phyloP scores from a whole-genome alignment of 352 stramenopile genomes.

The Globisporangium sylvaticum region DNA sequence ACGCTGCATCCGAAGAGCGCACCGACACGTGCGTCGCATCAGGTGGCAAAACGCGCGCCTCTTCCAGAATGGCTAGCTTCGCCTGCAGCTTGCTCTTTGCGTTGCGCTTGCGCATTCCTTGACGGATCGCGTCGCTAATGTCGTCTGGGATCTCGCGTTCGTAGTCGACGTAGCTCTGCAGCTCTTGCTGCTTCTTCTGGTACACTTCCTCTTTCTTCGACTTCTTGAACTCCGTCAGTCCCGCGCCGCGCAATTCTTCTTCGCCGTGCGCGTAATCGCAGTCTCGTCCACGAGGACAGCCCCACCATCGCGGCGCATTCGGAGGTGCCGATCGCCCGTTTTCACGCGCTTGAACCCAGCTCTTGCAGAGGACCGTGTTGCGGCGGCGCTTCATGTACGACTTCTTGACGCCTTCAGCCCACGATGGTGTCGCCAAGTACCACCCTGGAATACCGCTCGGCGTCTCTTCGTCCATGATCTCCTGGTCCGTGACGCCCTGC shows the following conservation, averaged over 20 bases:
- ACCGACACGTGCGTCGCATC: slow-evolving; percentile 32
- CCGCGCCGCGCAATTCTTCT: slow-evolving; percentile 60
- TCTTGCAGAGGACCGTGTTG: slow-evolving; percentile 73
- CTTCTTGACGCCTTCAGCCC: slow-evolving; percentile 78
- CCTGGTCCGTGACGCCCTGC: slow-evolving; percentile 47
- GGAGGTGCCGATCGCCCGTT: slow-evolving; percentile 34
- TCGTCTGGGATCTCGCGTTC: slow-evolving; percentile 61
- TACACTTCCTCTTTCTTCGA: slow-evolving; percentile 56
- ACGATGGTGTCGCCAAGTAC: slow-evolving; percentile 80
- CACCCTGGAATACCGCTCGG: slow-evolving; percentile 79
- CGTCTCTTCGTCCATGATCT: slow-evolving; percentile 78
- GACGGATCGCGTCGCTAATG: slow-evolving; percentile 64
- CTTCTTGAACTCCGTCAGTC: slow-evolving; percentile 65
- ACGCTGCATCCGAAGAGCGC: slow-evolving; percentile 17
- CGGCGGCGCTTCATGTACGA: slow-evolving; percentile 83
- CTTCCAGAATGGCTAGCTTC: slow-evolving; percentile 10
- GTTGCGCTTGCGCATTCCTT: slow-evolving; percentile 51
- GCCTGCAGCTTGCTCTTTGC: slow-evolving; percentile 19
- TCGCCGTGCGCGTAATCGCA: slow-evolving; percentile 86
- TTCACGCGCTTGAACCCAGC: slow-evolving; percentile 63
- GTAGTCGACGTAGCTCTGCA: slow-evolving; percentile 73
- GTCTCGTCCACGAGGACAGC: slow-evolving; percentile 70
- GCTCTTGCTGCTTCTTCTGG: slow-evolving; percentile 56
- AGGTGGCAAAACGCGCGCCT: slow-evolving; percentile 24
- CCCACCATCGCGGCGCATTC: slow-evolving; percentile 71